Percentiles rank a stretch among this genome's conserved stretches.
Evolutionary conservation across 257 asterid genomes (phyloP).

Genomic region (Voacanga thouarsii): DNA sequence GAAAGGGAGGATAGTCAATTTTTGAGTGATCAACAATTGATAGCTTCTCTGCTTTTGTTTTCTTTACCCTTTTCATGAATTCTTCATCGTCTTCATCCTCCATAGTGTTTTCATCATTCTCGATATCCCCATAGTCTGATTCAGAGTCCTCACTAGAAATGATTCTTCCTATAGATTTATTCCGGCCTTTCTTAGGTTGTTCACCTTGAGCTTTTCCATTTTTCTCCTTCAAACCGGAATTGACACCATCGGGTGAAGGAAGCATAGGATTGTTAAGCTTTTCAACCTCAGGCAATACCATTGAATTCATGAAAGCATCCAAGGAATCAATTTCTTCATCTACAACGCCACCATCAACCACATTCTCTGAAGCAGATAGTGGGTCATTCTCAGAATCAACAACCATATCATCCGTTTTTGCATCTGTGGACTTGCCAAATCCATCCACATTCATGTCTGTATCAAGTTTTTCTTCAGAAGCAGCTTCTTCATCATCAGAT

Average conservation of each 20-base stretch:
- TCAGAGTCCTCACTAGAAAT: constrained; percentile 80
- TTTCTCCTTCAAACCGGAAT: constrained; percentile 36
- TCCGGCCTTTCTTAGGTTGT: constrained; percentile 29
- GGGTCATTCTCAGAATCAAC: constrained; percentile 32
- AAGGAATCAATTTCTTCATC: constrained; percentile 73
- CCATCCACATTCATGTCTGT: constrained; percentile 50
- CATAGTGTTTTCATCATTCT: constrained; percentile 47
- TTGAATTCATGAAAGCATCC: constrained; percentile 78
- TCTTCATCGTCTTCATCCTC: constrained; percentile 90
- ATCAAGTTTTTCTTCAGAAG: constrained; percentile 34
- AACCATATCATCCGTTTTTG: constrained; percentile 34
- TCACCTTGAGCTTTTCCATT: constrained; percentile 32
- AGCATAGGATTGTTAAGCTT: constrained; percentile 44
- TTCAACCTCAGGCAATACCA: constrained; percentile 83
- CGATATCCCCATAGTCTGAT: constrained; percentile 57
- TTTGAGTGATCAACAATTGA: constrained; percentile 79
- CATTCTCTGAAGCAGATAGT: constrained; percentile 35
- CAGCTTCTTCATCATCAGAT: constrained; percentile 81
- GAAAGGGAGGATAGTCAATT: constrained; percentile 61
- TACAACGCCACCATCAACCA: constrained; percentile 29
- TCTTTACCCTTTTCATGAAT: constrained; percentile 82
- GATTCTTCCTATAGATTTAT: constrained; percentile 60
- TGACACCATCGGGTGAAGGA: constrained; percentile 27
- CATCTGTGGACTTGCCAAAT: constrained; percentile 28
- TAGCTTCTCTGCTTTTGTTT: constrained; percentile 79